These are phyloP conservation scores for Thalassiosira livingstoniorum DNA, from an alignment of 352 stramenopile genomes.

Conservation along the genomic window DNA sequence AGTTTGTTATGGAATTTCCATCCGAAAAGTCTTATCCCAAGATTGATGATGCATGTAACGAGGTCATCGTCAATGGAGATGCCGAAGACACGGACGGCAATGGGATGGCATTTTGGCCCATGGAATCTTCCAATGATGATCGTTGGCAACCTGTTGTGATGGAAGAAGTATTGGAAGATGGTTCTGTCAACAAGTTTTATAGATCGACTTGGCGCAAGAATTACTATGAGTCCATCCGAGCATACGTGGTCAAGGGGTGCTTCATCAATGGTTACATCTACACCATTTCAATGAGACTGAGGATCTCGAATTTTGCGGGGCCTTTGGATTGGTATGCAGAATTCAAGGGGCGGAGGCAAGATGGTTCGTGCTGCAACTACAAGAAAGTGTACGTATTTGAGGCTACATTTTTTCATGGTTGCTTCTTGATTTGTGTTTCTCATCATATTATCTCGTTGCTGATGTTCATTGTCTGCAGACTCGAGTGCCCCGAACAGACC, in stretches of 20 bases:
- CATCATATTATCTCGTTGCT: too few species aligned
- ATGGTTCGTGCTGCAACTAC: constrained; percentile 14
- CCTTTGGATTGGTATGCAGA: constrained; percentile 41
- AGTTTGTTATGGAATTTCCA: constrained; percentile 60
- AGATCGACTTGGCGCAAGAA: constrained; percentile 3
- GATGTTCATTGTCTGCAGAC: too few species aligned
- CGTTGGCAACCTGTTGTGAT: constrained; percentile 11
- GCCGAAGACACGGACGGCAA: constrained; percentile 45
- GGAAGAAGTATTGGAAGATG: constrained; percentile 10
- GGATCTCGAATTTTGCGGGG: constrained; percentile 8
- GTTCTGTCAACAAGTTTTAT: constrained; percentile 60
- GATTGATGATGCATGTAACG: constrained; percentile 6
- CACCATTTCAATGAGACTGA: constrained; percentile 33
- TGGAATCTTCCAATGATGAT: not conserved
- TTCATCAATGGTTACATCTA: constrained; percentile 55
- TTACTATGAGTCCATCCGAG: constrained; percentile 37
- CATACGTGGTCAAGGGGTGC: constrained; percentile 26
- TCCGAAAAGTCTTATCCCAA: constrained; percentile 44
- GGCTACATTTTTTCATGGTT: too few species aligned
- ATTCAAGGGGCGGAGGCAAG: constrained; percentile 35
- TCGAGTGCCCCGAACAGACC: constrained; percentile 34
- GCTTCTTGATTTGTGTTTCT: too few species aligned
- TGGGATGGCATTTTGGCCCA: constrained; percentile 26
- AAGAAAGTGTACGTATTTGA: too few species aligned
- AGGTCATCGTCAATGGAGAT: constrained; percentile 25